Conservation (phyloP, 805 yeast species). For the Myxozyma geophila region DNA sequence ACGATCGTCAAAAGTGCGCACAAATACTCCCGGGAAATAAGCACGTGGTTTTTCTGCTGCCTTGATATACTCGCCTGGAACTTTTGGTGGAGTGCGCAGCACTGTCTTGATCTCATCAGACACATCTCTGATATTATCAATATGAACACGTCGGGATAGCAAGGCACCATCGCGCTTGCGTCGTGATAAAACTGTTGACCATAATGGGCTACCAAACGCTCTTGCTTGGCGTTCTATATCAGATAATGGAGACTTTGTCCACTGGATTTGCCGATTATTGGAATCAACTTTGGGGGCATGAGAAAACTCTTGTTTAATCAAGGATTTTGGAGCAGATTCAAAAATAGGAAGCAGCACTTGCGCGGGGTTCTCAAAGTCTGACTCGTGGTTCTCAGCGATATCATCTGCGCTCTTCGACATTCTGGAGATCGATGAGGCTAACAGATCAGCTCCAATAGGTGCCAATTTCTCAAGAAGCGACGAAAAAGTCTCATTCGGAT, state of each 20-base stretch:
- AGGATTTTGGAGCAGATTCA: not conserved
- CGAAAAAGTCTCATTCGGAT: conserved; percentile 50
- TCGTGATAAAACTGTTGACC: conserved; percentile 19
- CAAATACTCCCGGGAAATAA: conserved; percentile 5
- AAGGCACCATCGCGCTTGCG: not conserved
- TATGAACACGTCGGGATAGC: conserved; percentile 8
- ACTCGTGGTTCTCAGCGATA: not conserved
- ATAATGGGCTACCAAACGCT: conserved; percentile 32
- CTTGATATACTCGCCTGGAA: conserved; percentile 6
- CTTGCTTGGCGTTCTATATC: conserved; percentile 28
- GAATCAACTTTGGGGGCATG: conserved; percentile 29
- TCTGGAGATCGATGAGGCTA: conserved; percentile 52
- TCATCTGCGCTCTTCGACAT: conserved; percentile 28
- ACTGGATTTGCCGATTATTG: conserved; percentile 14
- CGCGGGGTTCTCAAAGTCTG: not conserved
- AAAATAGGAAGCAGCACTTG: not conserved
- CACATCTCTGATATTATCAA: conserved; percentile 10
- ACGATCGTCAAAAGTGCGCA: conserved; percentile 5
- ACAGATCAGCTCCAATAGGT: conserved; percentile 61
- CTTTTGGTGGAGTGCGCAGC: not conserved
- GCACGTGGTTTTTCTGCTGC: not conserved
- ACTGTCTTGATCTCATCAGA: not conserved
- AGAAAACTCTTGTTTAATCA: conserved; percentile 1
- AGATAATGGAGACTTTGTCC: conserved; percentile 15
- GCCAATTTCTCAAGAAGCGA: conserved; percentile 61